These are phyloP conservation scores for Trichoderma breve DNA, from an alignment of 2,329 filamentous ascomycete species.

Conservation along the genomic window DNA sequence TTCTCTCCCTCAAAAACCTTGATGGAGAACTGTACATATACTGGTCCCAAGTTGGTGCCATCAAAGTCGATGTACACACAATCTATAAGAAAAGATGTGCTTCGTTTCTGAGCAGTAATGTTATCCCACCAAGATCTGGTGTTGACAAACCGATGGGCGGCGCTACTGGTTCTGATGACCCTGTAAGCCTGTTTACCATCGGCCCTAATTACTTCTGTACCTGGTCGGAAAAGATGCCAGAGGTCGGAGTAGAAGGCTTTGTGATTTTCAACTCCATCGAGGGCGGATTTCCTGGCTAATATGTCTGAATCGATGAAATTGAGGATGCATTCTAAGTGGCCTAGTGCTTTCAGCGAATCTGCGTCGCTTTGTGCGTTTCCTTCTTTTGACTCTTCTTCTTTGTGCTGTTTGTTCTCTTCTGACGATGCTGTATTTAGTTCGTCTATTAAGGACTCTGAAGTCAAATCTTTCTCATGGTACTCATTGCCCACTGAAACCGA, in stretches of 20 bases:
- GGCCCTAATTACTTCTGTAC: conserved; percentile 24
- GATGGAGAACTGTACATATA: conserved; percentile 26
- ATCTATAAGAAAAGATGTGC: conserved; percentile 10
- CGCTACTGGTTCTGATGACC: conserved; percentile 22
- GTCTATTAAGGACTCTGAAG: background rate
- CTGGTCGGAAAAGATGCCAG: conserved; percentile 31
- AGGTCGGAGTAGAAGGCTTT: conserved; percentile 27
- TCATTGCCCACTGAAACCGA: background rate
- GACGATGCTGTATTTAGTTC: no score
- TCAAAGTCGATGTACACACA: conserved; percentile 34
- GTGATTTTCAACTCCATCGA: background rate
- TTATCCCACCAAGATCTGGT: background rate
- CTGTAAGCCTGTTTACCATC: conserved; percentile 27
- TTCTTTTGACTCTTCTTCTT: background rate
- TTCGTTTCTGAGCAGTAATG: background rate
- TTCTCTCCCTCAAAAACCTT: conserved; percentile 28
- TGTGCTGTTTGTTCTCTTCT: background rate
- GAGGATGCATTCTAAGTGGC: conserved; percentile 1
- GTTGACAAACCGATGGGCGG: background rate
- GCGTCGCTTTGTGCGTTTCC: background rate
- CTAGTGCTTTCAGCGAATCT: background rate
- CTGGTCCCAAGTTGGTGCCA: conserved; percentile 30
- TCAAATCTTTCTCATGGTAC: background rate
- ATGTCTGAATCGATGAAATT: conserved; percentile 10
- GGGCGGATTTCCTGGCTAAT: background rate